A percentile compares a stretch with the other conserved stretches of the same genome.
Conservation (phyloP, 139 green algal genomes). For the Chlamydomonas asymmetrica region DNA sequence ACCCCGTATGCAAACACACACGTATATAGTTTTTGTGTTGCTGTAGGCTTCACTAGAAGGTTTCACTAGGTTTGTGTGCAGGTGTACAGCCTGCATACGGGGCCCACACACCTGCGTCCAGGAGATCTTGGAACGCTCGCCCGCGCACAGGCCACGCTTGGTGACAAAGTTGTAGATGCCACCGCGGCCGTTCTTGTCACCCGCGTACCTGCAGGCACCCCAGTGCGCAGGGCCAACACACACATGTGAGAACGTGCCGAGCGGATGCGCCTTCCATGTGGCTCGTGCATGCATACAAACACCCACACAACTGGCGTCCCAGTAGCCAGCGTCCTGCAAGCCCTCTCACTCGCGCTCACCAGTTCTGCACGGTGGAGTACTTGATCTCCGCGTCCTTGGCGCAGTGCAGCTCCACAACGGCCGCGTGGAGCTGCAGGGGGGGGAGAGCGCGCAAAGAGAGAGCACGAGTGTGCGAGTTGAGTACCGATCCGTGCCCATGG, state of each 20-base stretch:
- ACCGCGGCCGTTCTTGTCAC: slow-evolving; percentile 85
- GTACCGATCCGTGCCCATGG: too few relatives aligned
- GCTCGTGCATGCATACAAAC: not conserved
- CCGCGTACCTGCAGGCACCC: slow-evolving; percentile 85
- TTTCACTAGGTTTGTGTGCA: not conserved
- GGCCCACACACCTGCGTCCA: slow-evolving; percentile 89
- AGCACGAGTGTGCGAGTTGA: not conserved
- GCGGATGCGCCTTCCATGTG: too few relatives aligned
- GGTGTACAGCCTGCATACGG: not conserved
- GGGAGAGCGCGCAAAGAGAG: not conserved
- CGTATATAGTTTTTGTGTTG: too few relatives aligned
- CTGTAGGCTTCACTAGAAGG: too few relatives aligned
- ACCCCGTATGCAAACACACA: too few relatives aligned
- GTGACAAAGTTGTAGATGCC: slow-evolving; percentile 99
- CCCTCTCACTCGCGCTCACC: slow-evolving; percentile 63
- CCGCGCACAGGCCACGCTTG: slow-evolving; percentile 95
- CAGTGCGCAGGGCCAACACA: too few relatives aligned
- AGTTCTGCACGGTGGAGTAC: slow-evolving; percentile 99
- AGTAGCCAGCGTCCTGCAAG: slow-evolving; percentile 31
- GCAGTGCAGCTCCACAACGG: slow-evolving; percentile 94
- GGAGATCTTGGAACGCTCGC: slow-evolving; percentile 93
- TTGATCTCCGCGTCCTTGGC: slow-evolving; percentile 95
- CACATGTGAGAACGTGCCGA: too few relatives aligned
- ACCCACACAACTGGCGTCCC: not conserved
- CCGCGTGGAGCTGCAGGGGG: slow-evolving; percentile 89